A percentile compares a stretch with the other conserved stretches of the same genome.
Evolutionary conservation across 257 asterid genomes (phyloP).

Genomic region (Ophiorrhiza pumila): DNA sequence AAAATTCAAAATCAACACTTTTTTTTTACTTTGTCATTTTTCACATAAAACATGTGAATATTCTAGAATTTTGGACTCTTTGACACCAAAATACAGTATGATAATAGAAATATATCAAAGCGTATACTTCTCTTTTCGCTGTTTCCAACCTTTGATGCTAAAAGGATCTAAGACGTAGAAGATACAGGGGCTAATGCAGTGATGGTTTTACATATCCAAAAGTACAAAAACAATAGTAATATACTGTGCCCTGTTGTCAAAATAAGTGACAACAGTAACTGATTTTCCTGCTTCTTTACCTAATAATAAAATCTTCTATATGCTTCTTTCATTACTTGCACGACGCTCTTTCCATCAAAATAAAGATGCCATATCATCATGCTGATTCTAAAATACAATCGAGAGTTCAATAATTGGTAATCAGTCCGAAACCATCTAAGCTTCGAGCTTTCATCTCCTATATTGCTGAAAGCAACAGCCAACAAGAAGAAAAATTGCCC

Average conservation of each 20-base stretch:
- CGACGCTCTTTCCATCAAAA: not conserved
- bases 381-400: not conserved
- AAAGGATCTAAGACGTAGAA: not conserved
- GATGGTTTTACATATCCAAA: constrained; percentile 6
- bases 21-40: not conserved
- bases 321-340: constrained; percentile 7
- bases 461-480: constrained; percentile 4
- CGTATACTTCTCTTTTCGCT: not conserved
- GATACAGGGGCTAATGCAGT: not conserved
- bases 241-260: constrained; percentile 4
- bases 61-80: not conserved
- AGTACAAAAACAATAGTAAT: not conserved
- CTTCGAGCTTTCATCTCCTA: not conserved
- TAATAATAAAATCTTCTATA: not conserved
- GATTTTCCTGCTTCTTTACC: not conserved
- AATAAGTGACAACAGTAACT: not conserved
- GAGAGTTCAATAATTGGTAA: not conserved
- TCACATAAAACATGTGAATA: too few relatives aligned
- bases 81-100: not conserved
- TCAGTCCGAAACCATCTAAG: constrained; percentile 2
- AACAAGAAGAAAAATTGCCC: constrained; percentile 1
- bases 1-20: not conserved
- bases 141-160: not conserved
- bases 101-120: constrained; percentile 3
- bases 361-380: not conserved